Percentiles rank a stretch among this genome's conserved stretches.
These are phyloP conservation scores for Petrea volubilis DNA, from an alignment of 257 asterid genomes.

Conservation along the genomic window DNA sequence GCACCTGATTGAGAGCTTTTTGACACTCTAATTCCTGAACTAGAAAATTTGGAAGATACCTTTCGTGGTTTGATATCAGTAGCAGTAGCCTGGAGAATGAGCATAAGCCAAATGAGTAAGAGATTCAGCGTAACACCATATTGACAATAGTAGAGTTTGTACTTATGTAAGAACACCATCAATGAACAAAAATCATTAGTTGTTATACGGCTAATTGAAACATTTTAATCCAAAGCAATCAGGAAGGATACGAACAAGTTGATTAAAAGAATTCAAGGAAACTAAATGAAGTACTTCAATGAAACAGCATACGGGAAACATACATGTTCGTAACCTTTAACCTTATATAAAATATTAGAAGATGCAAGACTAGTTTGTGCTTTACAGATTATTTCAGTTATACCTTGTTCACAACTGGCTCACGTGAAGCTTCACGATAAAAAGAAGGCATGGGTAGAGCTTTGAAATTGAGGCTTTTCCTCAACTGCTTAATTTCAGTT, in stretches of 20 bases:
- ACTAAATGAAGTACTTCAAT: neutral
- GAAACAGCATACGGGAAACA: neutral
- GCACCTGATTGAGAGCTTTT: slow-evolving; percentile 17
- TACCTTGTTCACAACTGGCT: slow-evolving; percentile 42
- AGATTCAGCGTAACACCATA: too few relatives aligned
- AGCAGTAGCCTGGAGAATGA: slow-evolving; percentile 36
- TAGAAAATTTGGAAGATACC: slow-evolving; percentile 21
- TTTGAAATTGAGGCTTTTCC: slow-evolving; percentile 55
- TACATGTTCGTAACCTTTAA: neutral
- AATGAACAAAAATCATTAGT: too few relatives aligned
- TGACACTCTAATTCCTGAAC: slow-evolving; percentile 29
- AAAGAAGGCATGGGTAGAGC: slow-evolving; percentile 64
- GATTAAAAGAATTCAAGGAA: neutral
- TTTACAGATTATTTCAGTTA: slow-evolving; percentile 3
- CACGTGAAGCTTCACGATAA: slow-evolving; percentile 38
- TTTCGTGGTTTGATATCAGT: slow-evolving; percentile 29
- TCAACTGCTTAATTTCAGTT: slow-evolving; percentile 48
- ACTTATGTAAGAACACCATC: neutral
- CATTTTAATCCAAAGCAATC: too few relatives aligned
- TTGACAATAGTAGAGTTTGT: neutral
- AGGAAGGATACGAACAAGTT: neutral
- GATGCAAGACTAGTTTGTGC: neutral
- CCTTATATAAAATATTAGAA: neutral
- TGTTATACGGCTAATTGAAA: too few relatives aligned
- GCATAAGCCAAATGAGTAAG: neutral